Percentiles rank a stretch among this genome's conserved stretches.
Evolutionary conservation across 805 yeast species (phyloP).

Genomic region (Helenozyma baotianmanensis): DNA sequence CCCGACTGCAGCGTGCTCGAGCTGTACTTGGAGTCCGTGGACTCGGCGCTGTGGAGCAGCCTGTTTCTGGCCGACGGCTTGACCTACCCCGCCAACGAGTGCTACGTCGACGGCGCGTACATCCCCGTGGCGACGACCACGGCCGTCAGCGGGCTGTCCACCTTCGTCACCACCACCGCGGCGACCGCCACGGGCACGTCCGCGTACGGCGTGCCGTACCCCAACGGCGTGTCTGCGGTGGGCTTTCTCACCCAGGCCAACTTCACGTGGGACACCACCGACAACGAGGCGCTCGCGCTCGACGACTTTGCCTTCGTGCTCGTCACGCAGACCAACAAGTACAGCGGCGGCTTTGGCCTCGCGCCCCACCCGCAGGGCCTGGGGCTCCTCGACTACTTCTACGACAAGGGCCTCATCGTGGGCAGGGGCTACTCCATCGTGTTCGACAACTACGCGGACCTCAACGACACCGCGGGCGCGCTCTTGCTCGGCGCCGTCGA

Average conservation of each 20-base stretch:
- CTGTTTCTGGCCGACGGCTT: conserved; percentile 13
- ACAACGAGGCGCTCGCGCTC: conserved; percentile 11
- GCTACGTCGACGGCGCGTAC: conserved; percentile 28
- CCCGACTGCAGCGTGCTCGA: conserved; percentile 21
- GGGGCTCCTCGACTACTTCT: conserved; percentile 27
- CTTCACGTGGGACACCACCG: conserved; percentile 15
- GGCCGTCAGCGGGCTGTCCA: conserved; percentile 1
- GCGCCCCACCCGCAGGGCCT: conserved; percentile 23
- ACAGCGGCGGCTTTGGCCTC: conserved; percentile 34
- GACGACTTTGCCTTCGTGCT: conserved; percentile 25
- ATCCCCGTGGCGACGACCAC: conserved; percentile 10
- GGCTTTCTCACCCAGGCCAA: conserved; percentile 26
- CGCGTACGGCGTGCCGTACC: conserved; percentile 22
- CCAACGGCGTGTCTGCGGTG: conserved; percentile 20
- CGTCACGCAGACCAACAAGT: conserved; percentile 18
- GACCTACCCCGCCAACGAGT: conserved; percentile 20
- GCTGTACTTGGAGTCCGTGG: conserved; percentile 1
- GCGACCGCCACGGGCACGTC: conserved; percentile 13
- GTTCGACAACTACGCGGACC: conserved; percentile 17
- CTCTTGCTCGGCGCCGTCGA: conserved; percentile 60
- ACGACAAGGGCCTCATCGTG: conserved; percentile 16
- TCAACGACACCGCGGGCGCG: conserved; percentile 20
- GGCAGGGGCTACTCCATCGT: conserved; percentile 33
- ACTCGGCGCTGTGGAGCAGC: conserved; percentile 5
- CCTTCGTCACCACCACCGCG: conserved; percentile 7